These are phyloP conservation scores for Epithele typhae DNA, from an alignment of 768 basidiomycete species.

Conservation along the genomic window DNA sequence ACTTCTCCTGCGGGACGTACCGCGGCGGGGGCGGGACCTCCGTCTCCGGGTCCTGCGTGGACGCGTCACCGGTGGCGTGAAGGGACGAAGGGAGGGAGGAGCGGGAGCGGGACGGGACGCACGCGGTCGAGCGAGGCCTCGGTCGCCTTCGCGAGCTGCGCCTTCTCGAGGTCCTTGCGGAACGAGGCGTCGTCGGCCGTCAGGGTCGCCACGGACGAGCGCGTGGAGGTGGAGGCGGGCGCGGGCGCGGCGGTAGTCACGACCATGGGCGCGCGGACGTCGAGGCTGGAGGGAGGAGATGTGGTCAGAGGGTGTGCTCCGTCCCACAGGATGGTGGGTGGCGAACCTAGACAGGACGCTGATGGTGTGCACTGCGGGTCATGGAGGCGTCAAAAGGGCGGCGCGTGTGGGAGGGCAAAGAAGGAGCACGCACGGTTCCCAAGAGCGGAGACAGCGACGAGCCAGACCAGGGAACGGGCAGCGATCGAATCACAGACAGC, in stretches of 20 bases:
- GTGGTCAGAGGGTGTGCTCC: not conserved
- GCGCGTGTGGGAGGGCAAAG: not conserved
- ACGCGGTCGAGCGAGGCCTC: not conserved
- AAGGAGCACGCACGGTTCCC: conserved; percentile 6
- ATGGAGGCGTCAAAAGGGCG: not conserved
- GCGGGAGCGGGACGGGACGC: not conserved
- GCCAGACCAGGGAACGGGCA: conserved; percentile 1
- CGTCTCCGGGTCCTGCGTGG: too few relatives aligned
- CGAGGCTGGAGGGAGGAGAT: not conserved
- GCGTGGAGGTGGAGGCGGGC: not conserved
- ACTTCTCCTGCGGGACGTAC: not conserved
- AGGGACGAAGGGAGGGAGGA: not conserved
- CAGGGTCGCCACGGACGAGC: conserved; percentile 6
- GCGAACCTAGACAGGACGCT: conserved; percentile 12
- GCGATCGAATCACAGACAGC: conserved; percentile 1
- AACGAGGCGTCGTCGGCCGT: not conserved
- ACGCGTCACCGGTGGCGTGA: too few relatives aligned
- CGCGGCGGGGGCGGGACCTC: too few relatives aligned
- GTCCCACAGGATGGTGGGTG: not conserved
- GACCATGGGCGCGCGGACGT: not conserved
- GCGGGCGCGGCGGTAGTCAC: not conserved
- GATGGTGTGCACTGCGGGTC: conserved; percentile 8
- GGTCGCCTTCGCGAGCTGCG: not conserved
- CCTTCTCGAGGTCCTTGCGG: conserved; percentile 4
- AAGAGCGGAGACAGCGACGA: conserved; percentile 4